Evolutionary conservation across 2,329 filamentous ascomycete genomes (phyloP), one percentile per base, ranked within the genome.

Genomic region (Hymenoscyphus infarciens): DNA sequence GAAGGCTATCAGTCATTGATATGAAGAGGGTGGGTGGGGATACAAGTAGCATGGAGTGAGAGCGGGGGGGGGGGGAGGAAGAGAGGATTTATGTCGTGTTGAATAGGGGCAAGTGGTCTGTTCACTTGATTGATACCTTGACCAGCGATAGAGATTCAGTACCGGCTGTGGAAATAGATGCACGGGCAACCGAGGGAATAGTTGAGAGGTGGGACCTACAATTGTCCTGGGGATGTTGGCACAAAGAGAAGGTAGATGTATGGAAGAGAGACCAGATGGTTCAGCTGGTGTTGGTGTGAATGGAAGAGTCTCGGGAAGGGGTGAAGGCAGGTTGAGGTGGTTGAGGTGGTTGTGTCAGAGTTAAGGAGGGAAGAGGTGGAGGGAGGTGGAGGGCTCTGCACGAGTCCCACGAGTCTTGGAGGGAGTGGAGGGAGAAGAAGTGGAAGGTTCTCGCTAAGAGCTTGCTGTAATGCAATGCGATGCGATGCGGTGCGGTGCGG

Each of bases 401-500:
- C n/a, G 42, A 22, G 19, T 7, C n/a, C 45, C 45, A 49, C 45
- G 45, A 38, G 35, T 38, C 35, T 11, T 31, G 29, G 29, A 31
- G 29, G 29, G 27, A 29, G 27, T 29, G 16, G 39, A 11, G 39
- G 8, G 16, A 45, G 16, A 19, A n/a, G n/a, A 45, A 19, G 19
- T n/a, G 39, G n/a, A 49, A 49, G 45, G 45, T 25, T 49, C 45
- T 49, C 42, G 42, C 42, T 49, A 49, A 49, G 42, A 22, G 22
- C n/a, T 27, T n/a, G 42, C n/a, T 6, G 39, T 16, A 13, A 16
- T n/a, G 42, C 16, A n/a, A 45, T 45, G 42, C 42, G 25, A 11
- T 49, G 29, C 29, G 5, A 6, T 31, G 29, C n/a, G n/a, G n/a
- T 45, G 42, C 42, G 25, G 4, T 49, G 29, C 29, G 5, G 29